Evolutionary conservation across 2,329 filamentous ascomycete genomes (phyloP).

Genomic region (Elsinoe necatrix): DNA sequence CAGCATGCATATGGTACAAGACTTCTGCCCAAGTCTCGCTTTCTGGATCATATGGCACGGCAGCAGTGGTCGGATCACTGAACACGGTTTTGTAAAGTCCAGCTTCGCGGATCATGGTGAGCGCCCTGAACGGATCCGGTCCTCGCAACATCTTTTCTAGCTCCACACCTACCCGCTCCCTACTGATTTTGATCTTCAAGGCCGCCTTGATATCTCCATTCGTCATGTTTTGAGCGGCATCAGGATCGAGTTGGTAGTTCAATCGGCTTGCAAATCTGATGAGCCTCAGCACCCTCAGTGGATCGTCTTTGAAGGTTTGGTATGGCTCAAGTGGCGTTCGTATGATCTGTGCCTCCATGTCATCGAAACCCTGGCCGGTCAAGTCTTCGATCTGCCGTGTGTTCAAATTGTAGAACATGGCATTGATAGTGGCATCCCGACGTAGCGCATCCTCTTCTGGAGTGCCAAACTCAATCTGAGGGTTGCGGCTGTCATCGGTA

Average conservation of each 20-base stretch:
- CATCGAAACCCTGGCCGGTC: constrained; percentile 61
- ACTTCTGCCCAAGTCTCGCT: constrained; percentile 52
- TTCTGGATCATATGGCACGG: constrained; percentile 47
- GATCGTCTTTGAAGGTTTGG: constrained; percentile 91
- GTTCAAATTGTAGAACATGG: constrained; percentile 89
- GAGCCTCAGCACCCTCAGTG: constrained; percentile 73
- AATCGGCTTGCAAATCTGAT: constrained; percentile 86
- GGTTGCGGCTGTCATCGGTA: constrained; percentile 78
- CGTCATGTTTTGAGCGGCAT: constrained; percentile 65
- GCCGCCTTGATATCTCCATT: constrained; percentile 69
- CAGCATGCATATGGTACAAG: constrained; percentile 54
- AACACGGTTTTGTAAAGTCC: constrained; percentile 66
- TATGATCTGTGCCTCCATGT: constrained; percentile 65
- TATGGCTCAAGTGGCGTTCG: constrained; percentile 79
- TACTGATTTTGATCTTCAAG: constrained; percentile 79
- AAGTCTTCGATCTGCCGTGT: constrained; percentile 76
- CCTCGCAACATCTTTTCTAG: constrained; percentile 85
- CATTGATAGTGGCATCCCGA: constrained; percentile 88
- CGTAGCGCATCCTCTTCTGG: constrained; percentile 81
- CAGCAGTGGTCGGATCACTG: constrained; percentile 49
- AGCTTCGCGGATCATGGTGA: constrained; percentile 59
- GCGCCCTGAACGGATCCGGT: constrained; percentile 52
- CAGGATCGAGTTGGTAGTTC: constrained; percentile 65
- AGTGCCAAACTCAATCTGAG: constrained; percentile 87
- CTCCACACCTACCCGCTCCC: constrained; percentile 80